A percentile compares a stretch with the other conserved stretches of the same genome.
Conservation (phyloP, 2,329 filamentous ascomycete species). For the Neonectria coccinea region DNA sequence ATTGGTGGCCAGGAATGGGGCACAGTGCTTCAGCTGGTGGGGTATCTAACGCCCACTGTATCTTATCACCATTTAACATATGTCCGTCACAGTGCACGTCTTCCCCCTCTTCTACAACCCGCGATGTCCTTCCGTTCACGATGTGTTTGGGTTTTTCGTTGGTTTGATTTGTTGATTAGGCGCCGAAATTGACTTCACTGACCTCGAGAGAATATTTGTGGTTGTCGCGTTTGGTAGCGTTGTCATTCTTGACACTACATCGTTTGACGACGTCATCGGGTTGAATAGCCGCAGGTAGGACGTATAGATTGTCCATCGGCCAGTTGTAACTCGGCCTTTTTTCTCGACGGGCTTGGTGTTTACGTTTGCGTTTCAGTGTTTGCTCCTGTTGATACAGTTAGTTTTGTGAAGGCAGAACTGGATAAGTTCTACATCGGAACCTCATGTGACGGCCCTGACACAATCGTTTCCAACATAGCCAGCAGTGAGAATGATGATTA, state of each 20-base stretch:
- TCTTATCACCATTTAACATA: not conserved
- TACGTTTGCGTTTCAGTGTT: not conserved
- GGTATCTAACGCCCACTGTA: conserved; percentile 22
- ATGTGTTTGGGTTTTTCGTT: not conserved
- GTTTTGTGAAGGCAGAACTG: not conserved
- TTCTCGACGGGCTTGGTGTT: not conserved
- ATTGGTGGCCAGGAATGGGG: conserved; percentile 25
- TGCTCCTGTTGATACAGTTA: not conserved
- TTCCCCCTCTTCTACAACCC: not conserved
- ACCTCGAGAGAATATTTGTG: not conserved
- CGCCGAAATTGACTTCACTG: not conserved
- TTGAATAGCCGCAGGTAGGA: not conserved
- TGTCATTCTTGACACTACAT: not conserved
- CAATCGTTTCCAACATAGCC: too few species aligned
- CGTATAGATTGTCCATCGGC: not conserved
- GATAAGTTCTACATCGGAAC: too few species aligned
- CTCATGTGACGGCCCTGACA: too few species aligned
- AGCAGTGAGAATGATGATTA: too few species aligned
- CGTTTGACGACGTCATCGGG: not conserved
- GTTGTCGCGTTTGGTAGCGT: not conserved
- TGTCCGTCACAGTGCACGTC: conserved; percentile 16
- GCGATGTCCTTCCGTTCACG: too few species aligned
- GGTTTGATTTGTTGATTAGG: not conserved
- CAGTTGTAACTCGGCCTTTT: not conserved
- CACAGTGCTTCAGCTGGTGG: conserved; percentile 23